These are phyloP conservation scores for Phaseolus lunatus DNA, from an alignment of 306 rosid species.

Conservation along the genomic window DNA sequence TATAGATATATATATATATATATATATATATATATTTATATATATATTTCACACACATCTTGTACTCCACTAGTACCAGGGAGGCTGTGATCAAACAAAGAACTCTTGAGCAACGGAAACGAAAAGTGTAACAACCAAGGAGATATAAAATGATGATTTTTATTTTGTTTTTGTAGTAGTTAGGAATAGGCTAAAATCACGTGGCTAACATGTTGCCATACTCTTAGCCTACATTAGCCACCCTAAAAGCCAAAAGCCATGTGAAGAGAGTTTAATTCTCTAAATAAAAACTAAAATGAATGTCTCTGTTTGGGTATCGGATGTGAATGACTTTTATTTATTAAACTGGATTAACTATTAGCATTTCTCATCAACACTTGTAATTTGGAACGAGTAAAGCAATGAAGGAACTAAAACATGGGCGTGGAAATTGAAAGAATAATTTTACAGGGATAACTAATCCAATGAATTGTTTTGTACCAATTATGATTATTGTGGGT, in stretches of 20 bases:
- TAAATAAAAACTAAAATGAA: slow-evolving; percentile 12
- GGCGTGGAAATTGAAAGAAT: too few species aligned
- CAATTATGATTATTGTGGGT: too few species aligned
- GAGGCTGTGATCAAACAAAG: neutral
- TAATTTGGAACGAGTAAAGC: too few species aligned
- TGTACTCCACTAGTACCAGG: neutral
- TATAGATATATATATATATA: neutral
- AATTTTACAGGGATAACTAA: too few species aligned
- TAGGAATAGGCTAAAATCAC: slow-evolving; percentile 38
- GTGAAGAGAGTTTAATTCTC: slow-evolving; percentile 37
- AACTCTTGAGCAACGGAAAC: neutral
- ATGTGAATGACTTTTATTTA: neutral
- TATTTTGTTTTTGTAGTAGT: neutral
- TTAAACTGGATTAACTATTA: neutral
- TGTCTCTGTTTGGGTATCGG: slow-evolving; percentile 13
- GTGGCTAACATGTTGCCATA: slow-evolving; percentile 41
- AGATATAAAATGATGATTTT: neutral
- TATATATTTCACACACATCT: neutral
- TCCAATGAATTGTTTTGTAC: too few species aligned
- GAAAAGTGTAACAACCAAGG: neutral
- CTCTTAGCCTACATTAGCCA: slow-evolving; percentile 25
- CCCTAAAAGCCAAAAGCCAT: slow-evolving; percentile 46
- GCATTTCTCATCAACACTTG: too few species aligned
- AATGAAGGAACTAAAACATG: too few species aligned
- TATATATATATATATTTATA: neutral